These are phyloP conservation scores for Fraxinus quadrangulata DNA, from an alignment of 257 asterid species.

Conservation along the genomic window DNA sequence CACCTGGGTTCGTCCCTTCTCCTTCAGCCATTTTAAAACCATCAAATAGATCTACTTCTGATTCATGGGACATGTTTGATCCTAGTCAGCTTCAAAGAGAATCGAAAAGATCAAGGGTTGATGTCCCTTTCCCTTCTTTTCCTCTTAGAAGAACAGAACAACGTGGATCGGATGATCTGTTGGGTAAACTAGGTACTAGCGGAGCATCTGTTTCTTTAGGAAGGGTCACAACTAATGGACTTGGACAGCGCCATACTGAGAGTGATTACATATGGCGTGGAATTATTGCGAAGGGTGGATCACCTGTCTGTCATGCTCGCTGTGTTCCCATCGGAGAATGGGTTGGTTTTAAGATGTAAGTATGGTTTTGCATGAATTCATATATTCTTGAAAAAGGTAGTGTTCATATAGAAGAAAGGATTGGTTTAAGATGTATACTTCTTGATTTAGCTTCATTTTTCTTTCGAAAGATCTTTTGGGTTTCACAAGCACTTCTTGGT, in stretches of 20 bases:
- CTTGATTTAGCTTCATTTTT: slow-evolving; percentile 14
- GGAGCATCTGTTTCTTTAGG: slow-evolving; percentile 43
- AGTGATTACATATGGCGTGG: slow-evolving; percentile 85
- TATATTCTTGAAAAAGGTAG: slow-evolving; percentile 8
- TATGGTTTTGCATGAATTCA: slow-evolving; percentile 29
- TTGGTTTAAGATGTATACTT: slow-evolving; percentile 29
- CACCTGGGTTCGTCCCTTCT: slow-evolving; percentile 61
- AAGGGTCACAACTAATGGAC: slow-evolving; percentile 42
- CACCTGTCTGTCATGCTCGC: slow-evolving; percentile 92
- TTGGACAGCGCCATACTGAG: slow-evolving; percentile 49
- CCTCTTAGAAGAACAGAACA: slow-evolving; percentile 49
- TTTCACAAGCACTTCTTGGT: slow-evolving; percentile 1
- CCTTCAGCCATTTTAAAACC: slow-evolving; percentile 53
- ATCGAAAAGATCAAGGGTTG: slow-evolving; percentile 79
- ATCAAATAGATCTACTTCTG: slow-evolving; percentile 50
- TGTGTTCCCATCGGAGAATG: slow-evolving; percentile 82
- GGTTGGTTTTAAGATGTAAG: slow-evolving; percentile 72
- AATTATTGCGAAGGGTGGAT: slow-evolving; percentile 90
- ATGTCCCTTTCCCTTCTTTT: slow-evolving; percentile 35
- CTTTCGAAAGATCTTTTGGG: slow-evolving; percentile 19
- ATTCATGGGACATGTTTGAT: slow-evolving; percentile 71
- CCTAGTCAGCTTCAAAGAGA: slow-evolving; percentile 71
- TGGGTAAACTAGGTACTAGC: slow-evolving; percentile 34
- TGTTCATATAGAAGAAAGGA: neutral
- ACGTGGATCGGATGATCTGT: slow-evolving; percentile 48